Percentiles rank a stretch among this genome's conserved stretches.
phyloP scores from a whole-genome alignment of 2,329 filamentous ascomycete genomes.

The Aspergillus sergii region DNA sequence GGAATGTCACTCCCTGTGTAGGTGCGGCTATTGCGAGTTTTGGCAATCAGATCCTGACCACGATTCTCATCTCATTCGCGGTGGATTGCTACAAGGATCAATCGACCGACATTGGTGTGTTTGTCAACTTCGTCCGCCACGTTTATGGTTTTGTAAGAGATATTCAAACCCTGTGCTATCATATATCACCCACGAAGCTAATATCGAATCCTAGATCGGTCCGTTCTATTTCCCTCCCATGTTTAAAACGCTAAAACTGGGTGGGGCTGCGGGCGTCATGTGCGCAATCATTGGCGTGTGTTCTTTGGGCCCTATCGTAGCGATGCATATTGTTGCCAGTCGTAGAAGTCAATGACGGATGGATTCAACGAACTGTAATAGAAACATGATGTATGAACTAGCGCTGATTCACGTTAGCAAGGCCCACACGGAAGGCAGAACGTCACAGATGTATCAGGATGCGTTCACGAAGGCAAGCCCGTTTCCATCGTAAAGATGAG shows the following conservation, averaged over 20 bases:
- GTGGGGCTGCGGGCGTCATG: slow-evolving; percentile 38
- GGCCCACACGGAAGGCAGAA: not conserved
- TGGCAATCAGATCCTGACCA: slow-evolving; percentile 65
- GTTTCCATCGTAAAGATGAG: not conserved
- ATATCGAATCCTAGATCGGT: slow-evolving; percentile 19
- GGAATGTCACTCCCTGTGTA: slow-evolving; percentile 60
- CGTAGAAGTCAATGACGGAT: not conserved
- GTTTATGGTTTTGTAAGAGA: slow-evolving; percentile 55
- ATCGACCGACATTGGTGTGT: slow-evolving; percentile 59
- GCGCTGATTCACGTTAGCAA: not conserved
- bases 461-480: not conserved
- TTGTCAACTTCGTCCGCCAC: slow-evolving; percentile 59
- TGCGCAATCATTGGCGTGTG: slow-evolving; percentile 39
- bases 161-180: not conserved
- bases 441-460: not conserved
- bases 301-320: slow-evolving; percentile 33
- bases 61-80: slow-evolving; percentile 62
- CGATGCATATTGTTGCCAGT: slow-evolving; percentile 30
- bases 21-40: slow-evolving; percentile 55
- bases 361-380: not conserved
- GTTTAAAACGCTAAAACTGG: slow-evolving; percentile 39
- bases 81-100: slow-evolving; percentile 60
- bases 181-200: not conserved
- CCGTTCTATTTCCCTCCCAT: slow-evolving; percentile 42
- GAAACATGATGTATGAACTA: not conserved